Base-by-base conservation (phyloP, 345 rosid genomes). In the Hibiscus tridactylites region DNA sequence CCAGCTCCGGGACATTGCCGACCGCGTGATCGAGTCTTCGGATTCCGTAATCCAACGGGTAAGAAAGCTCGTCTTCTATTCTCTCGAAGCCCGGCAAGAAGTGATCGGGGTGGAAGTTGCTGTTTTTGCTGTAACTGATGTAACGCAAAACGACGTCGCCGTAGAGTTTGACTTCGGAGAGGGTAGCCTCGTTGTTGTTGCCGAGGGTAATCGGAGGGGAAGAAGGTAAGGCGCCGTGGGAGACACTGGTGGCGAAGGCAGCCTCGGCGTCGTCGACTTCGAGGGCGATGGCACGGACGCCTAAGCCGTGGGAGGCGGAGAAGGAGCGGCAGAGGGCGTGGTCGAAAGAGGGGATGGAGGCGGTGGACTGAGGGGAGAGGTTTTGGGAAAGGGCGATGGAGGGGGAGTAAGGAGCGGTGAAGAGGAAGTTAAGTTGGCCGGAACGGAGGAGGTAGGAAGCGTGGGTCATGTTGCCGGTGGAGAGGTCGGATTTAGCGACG, bases 61-160 rank as follows among this genome's bases (percentile, higher is more conserved):
- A 89, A 35, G 96, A 82, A 4, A 90, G 73, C 39, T 79, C 29
- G 66, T 77, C 93, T 17, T 80, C 91, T 7, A 80, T 49, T 0
- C 78, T 28, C 56, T 91, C 92, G 57, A 93, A 93, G 8, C 89
- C 82, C 0, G 98, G 98, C 13, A 91, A 53, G 81, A 90, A 70
- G 31, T 39, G 19, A n/a, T n/a, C 71, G 2, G 3, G 57, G 46
- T 68, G 16, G 12, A 13, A 6, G 58, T 39, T 37, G 6, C 9
- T 24, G 59, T 21, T 29, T 74, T 44, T 77, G 39, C 73, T 83
- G 71, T 72, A 75, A 74, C 96, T 88, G 46, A 91, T 78, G 73
- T 91, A 93, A n/a, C 98, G 84, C 71, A 93, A 81, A 13, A 93
- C 94, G 52, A 90, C 97, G 68, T 93, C 93, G 1, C 96, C 96